phyloP scores from a whole-genome alignment of 495 filamentous ascomycete species.

The Penicillium paradoxum region DNA sequence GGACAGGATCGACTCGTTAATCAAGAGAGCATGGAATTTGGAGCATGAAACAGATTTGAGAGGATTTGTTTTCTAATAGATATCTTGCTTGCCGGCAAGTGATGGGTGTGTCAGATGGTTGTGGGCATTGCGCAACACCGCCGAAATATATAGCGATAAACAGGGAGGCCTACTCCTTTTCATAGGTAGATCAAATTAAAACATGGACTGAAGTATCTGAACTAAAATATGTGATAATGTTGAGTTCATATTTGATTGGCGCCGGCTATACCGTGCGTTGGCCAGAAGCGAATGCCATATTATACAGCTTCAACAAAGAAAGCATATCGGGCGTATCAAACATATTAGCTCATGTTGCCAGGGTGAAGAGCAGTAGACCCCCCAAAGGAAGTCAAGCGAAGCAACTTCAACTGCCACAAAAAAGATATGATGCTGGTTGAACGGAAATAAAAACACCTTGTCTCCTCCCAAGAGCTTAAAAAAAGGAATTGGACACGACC shows the following conservation, averaged over 20 bases:
- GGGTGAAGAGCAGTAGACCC: slow-evolving; percentile 3
- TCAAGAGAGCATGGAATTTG: slow-evolving; percentile 27
- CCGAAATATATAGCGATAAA: no score
- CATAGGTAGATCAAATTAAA: neutral
- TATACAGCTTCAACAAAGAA: slow-evolving; percentile 27
- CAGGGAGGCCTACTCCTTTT: no score
- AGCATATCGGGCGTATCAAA: slow-evolving; percentile 19
- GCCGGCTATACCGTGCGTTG: slow-evolving; percentile 1
- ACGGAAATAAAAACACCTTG: slow-evolving; percentile 21
- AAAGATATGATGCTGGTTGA: slow-evolving; percentile 21
- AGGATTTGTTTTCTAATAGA: slow-evolving; percentile 21
- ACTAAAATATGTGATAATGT: neutral
- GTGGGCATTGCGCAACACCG: neutral
- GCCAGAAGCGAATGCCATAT: slow-evolving; percentile 13
- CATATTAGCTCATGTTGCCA: slow-evolving; percentile 12
- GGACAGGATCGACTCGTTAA: slow-evolving; percentile 16
- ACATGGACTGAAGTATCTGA: neutral
- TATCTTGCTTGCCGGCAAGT: no score
- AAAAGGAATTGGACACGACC: slow-evolving; percentile 13
- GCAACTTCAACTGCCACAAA: slow-evolving; percentile 9
- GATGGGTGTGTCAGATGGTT: no score
- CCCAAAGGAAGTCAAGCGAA: slow-evolving; percentile 10
- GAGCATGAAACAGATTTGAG: slow-evolving; percentile 17
- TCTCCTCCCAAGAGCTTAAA: slow-evolving; percentile 12
- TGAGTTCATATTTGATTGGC: neutral